These are phyloP conservation scores for Entomophthora muscae DNA, from an alignment of 371 early-diverging fungal genomes.

Conservation along the genomic window DNA sequence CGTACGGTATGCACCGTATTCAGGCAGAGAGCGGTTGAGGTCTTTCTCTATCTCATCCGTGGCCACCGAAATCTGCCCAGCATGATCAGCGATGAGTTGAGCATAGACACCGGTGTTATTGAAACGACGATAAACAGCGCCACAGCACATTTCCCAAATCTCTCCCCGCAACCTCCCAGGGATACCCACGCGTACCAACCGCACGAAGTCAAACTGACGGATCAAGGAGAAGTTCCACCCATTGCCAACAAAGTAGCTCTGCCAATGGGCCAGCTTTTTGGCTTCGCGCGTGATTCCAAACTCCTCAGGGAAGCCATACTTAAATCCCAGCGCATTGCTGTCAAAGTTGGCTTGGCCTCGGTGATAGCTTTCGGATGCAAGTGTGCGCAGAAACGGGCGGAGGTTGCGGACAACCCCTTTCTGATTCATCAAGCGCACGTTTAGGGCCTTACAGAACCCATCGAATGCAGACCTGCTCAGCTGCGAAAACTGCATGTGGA, in stretches of 20 bases:
- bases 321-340: background rate
- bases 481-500: background rate
- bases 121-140: constrained; percentile 74
- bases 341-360: background rate
- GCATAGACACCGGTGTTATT: constrained; percentile 69
- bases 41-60: constrained; percentile 97
- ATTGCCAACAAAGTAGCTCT: constrained; percentile 31
- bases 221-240: constrained; percentile 82
- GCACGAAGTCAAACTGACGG: constrained; percentile 63
- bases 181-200: constrained; percentile 79
- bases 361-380: background rate
- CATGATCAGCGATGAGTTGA: constrained; percentile 44
- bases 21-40: constrained; percentile 77
- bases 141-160: constrained; percentile 88
- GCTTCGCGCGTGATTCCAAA: background rate
- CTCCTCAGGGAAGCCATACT: constrained; percentile 6
- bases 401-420: background rate
- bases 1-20: constrained; percentile 83
- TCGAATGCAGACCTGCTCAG: background rate
- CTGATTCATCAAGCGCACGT: constrained; percentile 25
- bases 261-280: constrained; percentile 10
- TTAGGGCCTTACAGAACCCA: constrained; percentile 10
- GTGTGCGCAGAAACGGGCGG: background rate
- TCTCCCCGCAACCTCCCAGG: constrained; percentile 86
- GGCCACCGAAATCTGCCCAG: constrained; percentile 41